phyloP scores from a whole-genome alignment of 2,329 filamentous ascomycete genomes.

The Paecilomyces sp. region DNA sequence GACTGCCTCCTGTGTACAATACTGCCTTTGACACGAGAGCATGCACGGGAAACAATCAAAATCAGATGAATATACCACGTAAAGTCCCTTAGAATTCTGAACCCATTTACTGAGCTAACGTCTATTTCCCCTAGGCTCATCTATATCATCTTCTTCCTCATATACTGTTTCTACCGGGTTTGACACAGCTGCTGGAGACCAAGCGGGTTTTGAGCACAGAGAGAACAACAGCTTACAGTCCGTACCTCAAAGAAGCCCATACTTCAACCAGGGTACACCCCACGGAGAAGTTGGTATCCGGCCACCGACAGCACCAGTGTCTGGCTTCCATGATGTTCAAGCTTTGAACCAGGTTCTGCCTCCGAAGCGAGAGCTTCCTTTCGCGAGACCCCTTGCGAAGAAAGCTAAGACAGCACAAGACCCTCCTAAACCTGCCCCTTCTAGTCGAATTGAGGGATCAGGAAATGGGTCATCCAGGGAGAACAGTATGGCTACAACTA shows the following conservation, averaged over 20 bases:
- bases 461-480: background rate
- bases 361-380: constrained; percentile 36
- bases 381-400: constrained; percentile 21
- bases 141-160: constrained; percentile 6
- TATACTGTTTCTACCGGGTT: constrained; percentile 2
- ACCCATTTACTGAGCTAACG: background rate
- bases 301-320: constrained; percentile 18
- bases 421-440: constrained; percentile 3
- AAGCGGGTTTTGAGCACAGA: background rate
- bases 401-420: constrained; percentile 5
- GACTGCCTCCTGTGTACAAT: background rate
- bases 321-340: constrained; percentile 16
- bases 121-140: background rate
- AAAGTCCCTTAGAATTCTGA: background rate
- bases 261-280: background rate
- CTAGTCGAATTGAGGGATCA: background rate
- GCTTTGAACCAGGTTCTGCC: constrained; percentile 31
- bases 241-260: background rate
- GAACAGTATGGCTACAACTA: background rate
- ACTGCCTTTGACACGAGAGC: background rate
- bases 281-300: constrained; percentile 7
- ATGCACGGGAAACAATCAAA: background rate
- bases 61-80: background rate
- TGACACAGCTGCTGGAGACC: background rate
- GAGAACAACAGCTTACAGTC: background rate